Base-by-base conservation (phyloP, 306 rosid species). In the Vigna mungo region DNA sequence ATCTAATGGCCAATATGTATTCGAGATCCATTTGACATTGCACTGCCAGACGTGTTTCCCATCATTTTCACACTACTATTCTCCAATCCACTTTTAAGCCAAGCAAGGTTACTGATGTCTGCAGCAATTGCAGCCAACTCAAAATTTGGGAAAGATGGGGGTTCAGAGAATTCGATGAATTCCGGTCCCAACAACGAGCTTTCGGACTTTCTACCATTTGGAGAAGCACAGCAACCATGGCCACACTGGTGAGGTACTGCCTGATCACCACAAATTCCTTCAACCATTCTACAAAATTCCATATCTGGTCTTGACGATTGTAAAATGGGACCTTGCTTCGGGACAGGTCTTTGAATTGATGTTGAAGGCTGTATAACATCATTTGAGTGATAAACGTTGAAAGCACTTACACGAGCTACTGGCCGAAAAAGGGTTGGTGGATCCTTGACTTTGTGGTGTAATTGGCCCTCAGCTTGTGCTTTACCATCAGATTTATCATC, bases 41-140 rank as follows among this genome's bases (percentile, higher is more conserved):
- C 80, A 77, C 87, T 81, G 54, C 87, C 86, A 75, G 92, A 80
- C 47, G 88, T 76, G 27, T 88, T 93, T 72, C 90, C 87, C 89
- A 87, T 84, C 69, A 84, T 87, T 81, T 91, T 90, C 75, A 81
- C 92, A 78, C 87, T 87, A 58, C 85, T 86, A 81, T 82, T 90
- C 91, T 92, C 97, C 85, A 95, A 85, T 75, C 97, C 98, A 86
- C 98, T 90, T 78, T 88, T 95, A 68, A 92, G 89, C 99, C 99
- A 95, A 84, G 97, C 97, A 72, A 92, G 92, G 80, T 89, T 92
- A 59, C 96, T 92, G 69, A 92, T 84, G 68, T 95, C 99, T 4
- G 97, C 85, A 75, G 97, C 97, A 70, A 95, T 90, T 75, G 97
- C 93, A 79, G 97, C 97, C 82, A 90, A 76, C 87, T 95, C 99